Conservation (phyloP, 1,284 basidiomycete genomes). For the Ganoderma sinense region DNA sequence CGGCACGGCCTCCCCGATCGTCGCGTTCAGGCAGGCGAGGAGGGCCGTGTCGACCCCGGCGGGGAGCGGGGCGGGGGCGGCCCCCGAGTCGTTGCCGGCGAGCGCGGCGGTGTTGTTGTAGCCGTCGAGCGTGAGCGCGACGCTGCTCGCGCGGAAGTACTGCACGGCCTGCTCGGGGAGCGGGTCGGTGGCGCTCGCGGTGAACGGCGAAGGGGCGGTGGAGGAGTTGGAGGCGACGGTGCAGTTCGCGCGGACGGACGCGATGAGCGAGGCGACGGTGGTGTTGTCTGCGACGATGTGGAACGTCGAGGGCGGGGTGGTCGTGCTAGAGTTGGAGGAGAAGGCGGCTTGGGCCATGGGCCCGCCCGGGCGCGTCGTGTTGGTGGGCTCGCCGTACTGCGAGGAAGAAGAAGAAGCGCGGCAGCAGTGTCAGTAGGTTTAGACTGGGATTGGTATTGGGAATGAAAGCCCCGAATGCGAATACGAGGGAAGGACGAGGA, state of each 20-base stretch:
- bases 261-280: conserved; percentile 58
- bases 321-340: conserved; percentile 45
- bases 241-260: conserved; percentile 56
- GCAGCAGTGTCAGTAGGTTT: no score
- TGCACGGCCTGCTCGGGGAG: conserved; percentile 62
- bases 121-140: conserved; percentile 63
- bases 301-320: conserved; percentile 52
- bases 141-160: conserved; percentile 66
- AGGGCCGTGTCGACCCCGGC: conserved; percentile 53
- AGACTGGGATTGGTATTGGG: no score
- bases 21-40: conserved; percentile 57
- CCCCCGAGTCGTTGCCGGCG: conserved; percentile 45
- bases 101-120: conserved; percentile 67
- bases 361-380: conserved; percentile 67
- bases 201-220: conserved; percentile 41
- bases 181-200: conserved; percentile 42
- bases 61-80: conserved; percentile 57
- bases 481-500: no score
- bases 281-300: conserved; percentile 65
- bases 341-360: conserved; percentile 58
- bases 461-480: no score
- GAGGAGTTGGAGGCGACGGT: conserved; percentile 41
- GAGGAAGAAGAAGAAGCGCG: no score
- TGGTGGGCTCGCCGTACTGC: conserved; percentile 63
- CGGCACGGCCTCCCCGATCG: conserved; percentile 55